Base-by-base conservation (phyloP, 345 rosid species). In the Populus ilicifolia region DNA sequence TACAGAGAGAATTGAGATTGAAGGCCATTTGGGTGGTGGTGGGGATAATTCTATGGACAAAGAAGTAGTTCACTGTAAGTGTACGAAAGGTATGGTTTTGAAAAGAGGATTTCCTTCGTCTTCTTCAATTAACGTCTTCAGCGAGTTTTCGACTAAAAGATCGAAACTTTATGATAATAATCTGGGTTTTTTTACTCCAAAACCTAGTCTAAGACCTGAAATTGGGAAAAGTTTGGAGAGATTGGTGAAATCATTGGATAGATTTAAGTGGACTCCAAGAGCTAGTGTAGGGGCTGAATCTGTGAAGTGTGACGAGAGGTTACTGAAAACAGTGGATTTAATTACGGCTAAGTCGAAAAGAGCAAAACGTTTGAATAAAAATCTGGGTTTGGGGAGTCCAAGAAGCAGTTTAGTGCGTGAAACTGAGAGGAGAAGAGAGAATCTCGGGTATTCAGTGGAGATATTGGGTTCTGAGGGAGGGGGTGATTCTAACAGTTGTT, bases 171-270 rank as follows among this genome's bases (percentile, higher is more conserved):
- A 38, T 43, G 80, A 33, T 69, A 25, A 73, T 35, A 73, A 68
- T 44, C 56, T 50, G 64, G 70, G 50, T 62, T 54, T 67, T 36
- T 59, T 67, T 64, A 73, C 83, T 35, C 74, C 78, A 5, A 30
- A 69, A 59, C 78, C 2, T 17, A 18, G 52, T 48, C 30, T 68
- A 66, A 27, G 67, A 10, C 2, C 56, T 29, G 52, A 43, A 56
- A 21, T 12, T 20, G 81, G 46, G 59, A 74, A 59, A 41, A 74
- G 14, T 21, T 27, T 65, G 6, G 66, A 75, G 39, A 78, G 56
- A 41, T 8, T 84, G 50, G 76, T 38, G 64, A 81, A 88, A 50
- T 43, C 85, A n/a, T 7, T 33, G 52, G 77, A 79, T 56, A 83
- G 72, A 66, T 75, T 76, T 78, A 81, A 72, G 70, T 74, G 63